Percentiles rank a stretch among this genome's conserved stretches.
These are phyloP conservation scores for Populus trichocarpa DNA, from an alignment of 441 rosid species.

Conservation along the genomic window DNA sequence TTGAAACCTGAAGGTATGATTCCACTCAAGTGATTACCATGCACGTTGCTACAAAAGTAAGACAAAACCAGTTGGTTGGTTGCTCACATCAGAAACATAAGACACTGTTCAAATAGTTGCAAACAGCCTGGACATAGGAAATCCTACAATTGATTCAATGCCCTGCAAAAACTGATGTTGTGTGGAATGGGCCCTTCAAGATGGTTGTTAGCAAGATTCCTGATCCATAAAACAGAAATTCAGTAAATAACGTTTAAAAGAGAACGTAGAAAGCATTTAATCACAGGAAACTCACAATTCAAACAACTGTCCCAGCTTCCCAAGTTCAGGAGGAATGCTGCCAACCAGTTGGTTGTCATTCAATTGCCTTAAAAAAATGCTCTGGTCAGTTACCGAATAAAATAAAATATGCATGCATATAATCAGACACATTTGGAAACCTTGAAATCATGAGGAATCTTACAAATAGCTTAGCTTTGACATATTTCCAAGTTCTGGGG, in stretches of 20 bases:
- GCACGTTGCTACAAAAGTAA: slow-evolving; percentile 58
- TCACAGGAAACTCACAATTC: slow-evolving; percentile 59
- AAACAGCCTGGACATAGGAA: background rate
- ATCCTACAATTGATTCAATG: slow-evolving; percentile 81
- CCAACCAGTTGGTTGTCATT: slow-evolving; percentile 73
- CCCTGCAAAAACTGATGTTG: slow-evolving; percentile 74
- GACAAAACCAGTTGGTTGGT: background rate
- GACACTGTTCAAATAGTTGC: background rate
- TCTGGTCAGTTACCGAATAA: background rate
- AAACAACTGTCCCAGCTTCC: slow-evolving; percentile 82
- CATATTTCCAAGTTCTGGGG: slow-evolving; percentile 96
- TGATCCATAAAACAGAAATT: slow-evolving; percentile 18
- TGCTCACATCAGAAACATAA: background rate
- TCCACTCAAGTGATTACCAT: slow-evolving; percentile 72
- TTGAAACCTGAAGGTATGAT: slow-evolving; percentile 66
- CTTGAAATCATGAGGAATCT: slow-evolving; percentile 13
- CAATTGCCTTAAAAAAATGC: slow-evolving; percentile 52
- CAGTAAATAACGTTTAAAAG: background rate
- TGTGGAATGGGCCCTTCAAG: slow-evolving; percentile 83
- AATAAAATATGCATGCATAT: background rate
- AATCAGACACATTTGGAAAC: background rate
- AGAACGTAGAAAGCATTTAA: background rate
- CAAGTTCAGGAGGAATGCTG: slow-evolving; percentile 96
- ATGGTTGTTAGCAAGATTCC: slow-evolving; percentile 85
- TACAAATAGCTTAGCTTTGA: slow-evolving; percentile 90